Evolutionary conservation across 768 basidiomycete species (phyloP).

Genomic region (Lactarius evosmus): DNA sequence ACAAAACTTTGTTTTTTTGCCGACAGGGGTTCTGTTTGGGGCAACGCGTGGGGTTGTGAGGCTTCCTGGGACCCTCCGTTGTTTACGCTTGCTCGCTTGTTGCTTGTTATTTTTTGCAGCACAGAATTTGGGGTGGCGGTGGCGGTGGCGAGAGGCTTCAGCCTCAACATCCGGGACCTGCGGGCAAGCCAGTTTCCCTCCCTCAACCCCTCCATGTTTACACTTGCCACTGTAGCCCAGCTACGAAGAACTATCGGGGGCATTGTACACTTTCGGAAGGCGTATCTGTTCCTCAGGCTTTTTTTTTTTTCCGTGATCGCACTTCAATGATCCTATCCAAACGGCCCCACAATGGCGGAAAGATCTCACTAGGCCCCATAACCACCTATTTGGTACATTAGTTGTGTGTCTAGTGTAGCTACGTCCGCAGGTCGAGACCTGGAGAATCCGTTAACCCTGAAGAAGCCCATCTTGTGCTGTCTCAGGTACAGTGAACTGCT

Average conservation of each 20-base stretch:
- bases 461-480: neutral
- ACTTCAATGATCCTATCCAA: neutral
- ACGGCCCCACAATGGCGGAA: neutral
- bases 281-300: neutral
- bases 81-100: neutral
- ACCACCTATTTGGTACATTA: neutral
- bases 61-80: neutral
- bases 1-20: no score
- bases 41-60: neutral
- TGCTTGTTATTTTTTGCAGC: neutral
- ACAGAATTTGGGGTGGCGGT: neutral
- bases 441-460: neutral
- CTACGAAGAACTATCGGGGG: neutral
- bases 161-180: no score
- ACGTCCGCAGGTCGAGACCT: neutral
- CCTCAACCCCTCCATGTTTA: neutral
- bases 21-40: neutral
- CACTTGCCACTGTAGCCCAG: neutral
- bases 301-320: neutral
- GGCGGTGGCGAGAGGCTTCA: neutral
- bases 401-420: neutral
- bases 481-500: neutral
- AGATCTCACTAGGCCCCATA: neutral
- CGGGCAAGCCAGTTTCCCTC: neutral
- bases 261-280: slow-evolving; percentile 1